These are phyloP conservation scores for Jackrogersella multiformis DNA, from an alignment of 495 filamentous ascomycete species.

Conservation along the genomic window DNA sequence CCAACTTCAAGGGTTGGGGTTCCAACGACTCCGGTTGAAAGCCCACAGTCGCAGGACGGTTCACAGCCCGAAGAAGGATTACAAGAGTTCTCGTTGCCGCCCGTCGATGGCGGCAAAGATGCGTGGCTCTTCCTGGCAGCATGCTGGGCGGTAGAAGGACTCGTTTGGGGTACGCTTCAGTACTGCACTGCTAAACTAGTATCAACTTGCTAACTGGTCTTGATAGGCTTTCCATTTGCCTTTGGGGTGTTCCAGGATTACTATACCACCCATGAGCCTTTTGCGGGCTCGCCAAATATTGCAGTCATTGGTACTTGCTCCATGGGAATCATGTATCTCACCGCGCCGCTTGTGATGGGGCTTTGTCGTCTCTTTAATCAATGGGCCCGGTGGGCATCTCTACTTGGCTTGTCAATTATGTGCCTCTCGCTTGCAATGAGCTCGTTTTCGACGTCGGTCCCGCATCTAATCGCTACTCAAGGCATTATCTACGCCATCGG, in stretches of 20 bases:
- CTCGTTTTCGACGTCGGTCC: slow-evolving; percentile 48
- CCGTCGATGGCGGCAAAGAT: slow-evolving; percentile 62
- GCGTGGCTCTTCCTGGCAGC: slow-evolving; percentile 68
- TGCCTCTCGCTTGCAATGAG: slow-evolving; percentile 49
- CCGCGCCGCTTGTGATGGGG: slow-evolving; percentile 50
- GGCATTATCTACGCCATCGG: slow-evolving; percentile 58
- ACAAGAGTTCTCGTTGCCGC: slow-evolving; percentile 57
- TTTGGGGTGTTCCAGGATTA: slow-evolving; percentile 70
- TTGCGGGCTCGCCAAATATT: slow-evolving; percentile 48
- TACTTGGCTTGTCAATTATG: slow-evolving; percentile 45
- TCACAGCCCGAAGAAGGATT: slow-evolving; percentile 17
- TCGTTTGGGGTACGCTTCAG: slow-evolving; percentile 63
- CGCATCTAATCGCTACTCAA: slow-evolving; percentile 54
- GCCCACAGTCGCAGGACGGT: background rate
- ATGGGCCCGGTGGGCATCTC: slow-evolving; percentile 45
- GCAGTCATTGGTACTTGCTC: slow-evolving; percentile 45
- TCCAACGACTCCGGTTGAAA: background rate
- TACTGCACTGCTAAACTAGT: background rate
- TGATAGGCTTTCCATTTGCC: slow-evolving; percentile 65
- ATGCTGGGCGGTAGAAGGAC: slow-evolving; percentile 64
- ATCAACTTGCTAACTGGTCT: slow-evolving; percentile 11
- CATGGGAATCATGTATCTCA: slow-evolving; percentile 60
- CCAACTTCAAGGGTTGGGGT: slow-evolving; percentile 1
- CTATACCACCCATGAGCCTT: slow-evolving; percentile 59
- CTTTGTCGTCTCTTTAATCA: slow-evolving; percentile 45